These are phyloP conservation scores for Colletotrichum australisinense DNA, from an alignment of 2,329 filamentous ascomycete species.

Conservation along the genomic window DNA sequence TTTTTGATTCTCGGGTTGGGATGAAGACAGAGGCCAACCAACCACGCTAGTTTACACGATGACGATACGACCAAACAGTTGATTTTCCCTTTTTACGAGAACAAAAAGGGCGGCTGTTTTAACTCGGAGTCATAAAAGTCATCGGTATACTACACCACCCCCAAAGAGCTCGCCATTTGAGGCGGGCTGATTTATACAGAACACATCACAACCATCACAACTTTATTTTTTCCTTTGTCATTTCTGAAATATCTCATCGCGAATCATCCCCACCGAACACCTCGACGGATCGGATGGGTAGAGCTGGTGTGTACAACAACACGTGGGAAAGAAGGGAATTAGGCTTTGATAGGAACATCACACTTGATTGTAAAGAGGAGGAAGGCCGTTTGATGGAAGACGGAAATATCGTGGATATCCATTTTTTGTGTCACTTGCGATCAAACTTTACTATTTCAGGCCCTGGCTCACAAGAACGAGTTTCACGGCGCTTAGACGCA, in stretches of 20 bases:
- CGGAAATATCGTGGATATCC: constrained; percentile 21
- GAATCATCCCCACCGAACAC: background rate
- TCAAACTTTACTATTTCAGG: background rate
- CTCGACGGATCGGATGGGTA: background rate
- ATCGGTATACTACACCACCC: constrained; percentile 11
- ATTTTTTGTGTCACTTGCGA: background rate
- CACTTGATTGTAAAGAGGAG: background rate
- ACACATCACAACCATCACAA: background rate
- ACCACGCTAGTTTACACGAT: constrained; percentile 28
- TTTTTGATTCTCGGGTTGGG: constrained; percentile 34
- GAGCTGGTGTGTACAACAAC: constrained; percentile 1
- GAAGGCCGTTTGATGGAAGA: constrained; percentile 4
- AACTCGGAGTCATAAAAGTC: constrained; percentile 8
- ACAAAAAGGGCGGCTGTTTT: constrained; percentile 8
- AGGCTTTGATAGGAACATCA: background rate
- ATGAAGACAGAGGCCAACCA: constrained; percentile 23
- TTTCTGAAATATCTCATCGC: background rate
- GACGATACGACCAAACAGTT: background rate
- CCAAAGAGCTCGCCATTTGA: no score
- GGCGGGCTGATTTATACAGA: background rate
- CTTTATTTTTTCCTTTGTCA: constrained; percentile 36
- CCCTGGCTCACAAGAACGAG: constrained; percentile 14
- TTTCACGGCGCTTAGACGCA: constrained; percentile 16
- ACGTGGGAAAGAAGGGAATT: background rate
- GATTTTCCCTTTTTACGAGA: background rate